Evolutionary conservation across 2,329 filamentous ascomycete species (phyloP), one percentile per base, ranked within the genome.

Genomic region (Apiospora aurea): DNA sequence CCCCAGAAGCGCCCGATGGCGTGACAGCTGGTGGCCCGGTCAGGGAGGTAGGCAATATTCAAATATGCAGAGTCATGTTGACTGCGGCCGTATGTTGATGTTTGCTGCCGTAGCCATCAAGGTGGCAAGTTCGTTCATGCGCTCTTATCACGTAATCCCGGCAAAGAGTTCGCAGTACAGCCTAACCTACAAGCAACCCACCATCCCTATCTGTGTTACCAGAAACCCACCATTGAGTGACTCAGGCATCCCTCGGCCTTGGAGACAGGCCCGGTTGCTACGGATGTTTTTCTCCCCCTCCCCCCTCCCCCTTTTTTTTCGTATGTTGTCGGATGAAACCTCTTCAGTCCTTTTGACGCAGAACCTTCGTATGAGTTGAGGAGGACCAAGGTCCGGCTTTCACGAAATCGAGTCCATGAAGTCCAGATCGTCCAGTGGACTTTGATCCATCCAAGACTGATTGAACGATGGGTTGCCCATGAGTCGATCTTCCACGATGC

Each of bases 351-450:
- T 61, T 29, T 61, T 57, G 26, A 34, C 26, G 13, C 51, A 18
- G 51, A 34, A 8, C 11, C 24, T 57, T 34, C 18, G 29, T 34
- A 38, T 11, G 53, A 61, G 29, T 34, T 41, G 8, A 41, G 6
- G 29, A n/a, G 18, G 21, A 64, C 13, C 10, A 41, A 29, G 24
- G 13, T 4, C 34, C n/a, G 57, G 34, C 57, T n/a, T 41, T 41
- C 16, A 64, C 21, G 34, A 64, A 64, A 64, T 64, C 34, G 34
- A 41, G 34, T n/a, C n/a, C 29, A 71, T 21, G 53, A 70, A 70
- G 10, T 71, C 70, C 21, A 73, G 29, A n/a, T 71, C 72, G 6
- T 71, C 67, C 57, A 73, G 41, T 24, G 70, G 70, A 29, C 66
- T 53, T n/a, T 41, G 61, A 18, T 73, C 72, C 14, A 71, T 43